Base-by-base conservation (phyloP, 192 early-diverging fungal genomes). In the Coemansia sp. region DNA sequence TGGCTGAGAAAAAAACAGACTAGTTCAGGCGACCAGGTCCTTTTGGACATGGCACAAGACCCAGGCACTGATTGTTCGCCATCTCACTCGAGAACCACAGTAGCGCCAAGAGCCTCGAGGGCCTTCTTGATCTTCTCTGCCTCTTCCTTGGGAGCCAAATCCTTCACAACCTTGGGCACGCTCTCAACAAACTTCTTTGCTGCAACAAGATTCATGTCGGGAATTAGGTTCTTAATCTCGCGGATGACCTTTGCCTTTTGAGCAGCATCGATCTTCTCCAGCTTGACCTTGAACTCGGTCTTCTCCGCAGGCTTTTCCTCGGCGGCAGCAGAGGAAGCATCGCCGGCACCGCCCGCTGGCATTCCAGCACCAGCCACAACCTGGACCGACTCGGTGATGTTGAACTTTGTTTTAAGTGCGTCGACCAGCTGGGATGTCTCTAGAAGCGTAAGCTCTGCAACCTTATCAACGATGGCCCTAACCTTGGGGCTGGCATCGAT, bases 171-270 rank as follows among this genome's bases (percentile, higher is more conserved):
- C 87, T 99, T 99, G 77, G 97, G 97, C 66, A 88, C 94, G 68
- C 92, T 87, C 85, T 99, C 97, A 37, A 98, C 95, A 85, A 99
- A 98, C 87, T 99, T 99, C 88, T 99, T 99, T 73, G 97, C 97
- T 74, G 96, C 97, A 19, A 99, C 94, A 82, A 99, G 82, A 86
- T 94, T 98, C 67, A 94, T 92, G 61, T 94, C 94, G 19, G 95
- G 94, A 7, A 95, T 77, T 65, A 99, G 74, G 75, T 88, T 91
- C 88, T 98, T 98, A 68, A 99, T 94, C 85, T 99, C 97, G 79
- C 93, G 90, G 70, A 99, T 99, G 54, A 99, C 89, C 88, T 99
- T 99, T 69, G 97, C 95, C 85, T 99, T 99, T 64, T 92, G 82
- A 23, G 92, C 89, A 23, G 95, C 90, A 70, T 97, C 94, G 65